Evolutionary conservation across 768 basidiomycete genomes (phyloP), one percentile per base, ranked within the genome.

Genomic region (Boletellus ananiceps): DNA sequence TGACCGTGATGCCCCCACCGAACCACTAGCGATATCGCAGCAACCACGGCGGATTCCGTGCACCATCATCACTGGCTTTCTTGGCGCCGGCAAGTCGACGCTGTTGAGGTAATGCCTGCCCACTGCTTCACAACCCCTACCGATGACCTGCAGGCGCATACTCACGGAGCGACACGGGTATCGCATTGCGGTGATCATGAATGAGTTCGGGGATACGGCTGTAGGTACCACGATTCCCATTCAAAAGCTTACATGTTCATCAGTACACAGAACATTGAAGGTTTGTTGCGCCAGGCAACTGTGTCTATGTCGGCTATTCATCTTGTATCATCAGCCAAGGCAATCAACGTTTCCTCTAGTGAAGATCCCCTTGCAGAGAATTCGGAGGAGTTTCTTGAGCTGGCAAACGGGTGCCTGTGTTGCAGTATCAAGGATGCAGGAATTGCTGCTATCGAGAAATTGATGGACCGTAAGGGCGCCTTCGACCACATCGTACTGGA

Each of bases 401-500:
- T 98, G 1, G 84, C 93, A 0, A 95, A 99, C 65, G 96, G 96
- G 15, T 98, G 96, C 66, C 67, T 99, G n/a, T 99, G 96, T 69
- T 99, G 96, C 65, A 94, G 93, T 51, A 90, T 97, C 71, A 95
- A 96, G 60, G 94, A 98, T 64, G 76, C 83, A 11, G 96, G 96
- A 2, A 78, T 89, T 0, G 89, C 93, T 18, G 93, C 96, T 7
- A 96, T 99, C 46, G 92, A 96, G 67, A 88, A 88, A 60, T 73
- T 97, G 48, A 91, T 93, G 88, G 71, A 78, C 57, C 79, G 81
- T 46, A 91, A 87, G 61, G 93, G 92, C 21, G 79, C 81, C 1
- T 94, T 98, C 62, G 96, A 98, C 69, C 87, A 97, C 66, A 96
- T 99, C 55, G 72, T 99, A 37, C 76, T 99, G 14, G 96, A 99